Evolutionary conservation across 805 yeast species (phyloP).

Genomic region (Yarrowia sp.): DNA sequence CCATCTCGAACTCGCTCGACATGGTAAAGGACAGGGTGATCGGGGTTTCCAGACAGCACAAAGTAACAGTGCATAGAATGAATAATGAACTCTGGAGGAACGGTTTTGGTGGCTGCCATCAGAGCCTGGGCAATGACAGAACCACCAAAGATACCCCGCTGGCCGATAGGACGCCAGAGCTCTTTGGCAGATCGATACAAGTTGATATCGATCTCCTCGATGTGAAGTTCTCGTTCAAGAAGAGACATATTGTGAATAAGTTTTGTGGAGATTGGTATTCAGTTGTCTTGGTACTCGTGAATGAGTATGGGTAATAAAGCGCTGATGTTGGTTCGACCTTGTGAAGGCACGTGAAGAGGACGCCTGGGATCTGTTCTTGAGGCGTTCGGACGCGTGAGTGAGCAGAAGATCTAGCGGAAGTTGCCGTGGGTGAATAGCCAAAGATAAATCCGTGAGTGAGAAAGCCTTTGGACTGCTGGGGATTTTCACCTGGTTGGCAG

Average conservation of each 20-base stretch:
- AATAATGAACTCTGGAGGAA: conserved; percentile 38
- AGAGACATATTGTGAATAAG: conserved; percentile 37
- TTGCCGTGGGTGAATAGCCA: too few relatives aligned
- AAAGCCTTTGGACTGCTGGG: neutral
- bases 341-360: too few relatives aligned
- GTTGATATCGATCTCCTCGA: conserved; percentile 41
- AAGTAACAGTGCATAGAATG: conserved; percentile 42
- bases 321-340: too few relatives aligned
- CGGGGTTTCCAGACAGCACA: conserved; percentile 40
- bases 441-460: too few relatives aligned
- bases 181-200: conserved; percentile 39
- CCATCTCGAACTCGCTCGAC: conserved; percentile 62
- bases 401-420: too few relatives aligned
- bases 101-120: conserved; percentile 41
- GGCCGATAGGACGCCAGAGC: conserved; percentile 42
- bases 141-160: conserved; percentile 42
- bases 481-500: neutral
- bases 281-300: too few relatives aligned
- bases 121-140: conserved; percentile 42
- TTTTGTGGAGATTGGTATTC: too few relatives aligned
- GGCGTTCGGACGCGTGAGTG: too few relatives aligned
- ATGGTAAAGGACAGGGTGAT: conserved; percentile 57
- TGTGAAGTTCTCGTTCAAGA: conserved; percentile 39
- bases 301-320: too few relatives aligned
- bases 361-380: too few relatives aligned